Conservation (phyloP, 768 basidiomycete species). For the Fomitopsis serialis region DNA sequence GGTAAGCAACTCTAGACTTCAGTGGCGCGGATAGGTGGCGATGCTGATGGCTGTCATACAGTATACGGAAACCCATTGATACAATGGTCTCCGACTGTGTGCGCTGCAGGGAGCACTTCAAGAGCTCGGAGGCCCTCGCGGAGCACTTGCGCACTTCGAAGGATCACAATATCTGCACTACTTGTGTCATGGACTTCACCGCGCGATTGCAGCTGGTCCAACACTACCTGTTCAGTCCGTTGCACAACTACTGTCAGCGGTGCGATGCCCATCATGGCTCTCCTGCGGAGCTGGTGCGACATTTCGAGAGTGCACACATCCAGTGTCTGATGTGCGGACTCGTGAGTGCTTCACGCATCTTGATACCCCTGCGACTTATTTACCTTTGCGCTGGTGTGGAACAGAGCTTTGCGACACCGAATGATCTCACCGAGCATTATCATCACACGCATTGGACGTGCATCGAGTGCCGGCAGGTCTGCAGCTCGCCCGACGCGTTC, state of each 20-base stretch:
- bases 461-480: background rate
- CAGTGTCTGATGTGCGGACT: background rate
- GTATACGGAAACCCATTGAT: no score
- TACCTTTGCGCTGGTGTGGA: no score
- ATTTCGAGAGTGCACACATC: background rate
- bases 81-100: background rate
- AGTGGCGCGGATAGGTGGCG: no score
- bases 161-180: background rate
- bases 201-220: background rate
- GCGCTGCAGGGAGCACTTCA: background rate
- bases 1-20: no score
- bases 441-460: background rate
- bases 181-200: background rate
- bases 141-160: background rate
- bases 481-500: background rate
- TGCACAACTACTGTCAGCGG: background rate
- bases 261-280: background rate
- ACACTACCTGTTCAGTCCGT: background rate
- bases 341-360: background rate
- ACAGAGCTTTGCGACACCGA: background rate
- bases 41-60: no score
- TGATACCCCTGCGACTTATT: no score
- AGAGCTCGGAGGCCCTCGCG: background rate
- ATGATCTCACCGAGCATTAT: background rate
- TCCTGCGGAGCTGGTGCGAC: background rate